These are phyloP conservation scores for Uncinocarpus reesii DNA, from an alignment of 2,329 filamentous ascomycete species.

Conservation along the genomic window DNA sequence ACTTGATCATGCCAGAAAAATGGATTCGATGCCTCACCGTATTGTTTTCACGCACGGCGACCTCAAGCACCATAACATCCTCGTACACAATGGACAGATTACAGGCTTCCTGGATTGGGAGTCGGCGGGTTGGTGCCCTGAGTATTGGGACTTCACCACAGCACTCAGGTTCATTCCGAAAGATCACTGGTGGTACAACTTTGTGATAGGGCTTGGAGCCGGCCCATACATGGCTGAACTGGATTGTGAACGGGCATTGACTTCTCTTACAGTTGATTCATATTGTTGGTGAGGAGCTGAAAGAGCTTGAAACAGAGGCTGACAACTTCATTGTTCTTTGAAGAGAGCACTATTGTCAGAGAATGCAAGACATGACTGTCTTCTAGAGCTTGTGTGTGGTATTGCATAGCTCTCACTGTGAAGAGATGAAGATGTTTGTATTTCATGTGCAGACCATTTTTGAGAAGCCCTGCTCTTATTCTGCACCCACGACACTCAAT, in stretches of 20 bases:
- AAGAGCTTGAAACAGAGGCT: too few relatives aligned
- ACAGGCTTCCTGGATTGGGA: slow-evolving; percentile 34
- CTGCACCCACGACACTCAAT: too few relatives aligned
- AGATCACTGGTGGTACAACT: slow-evolving; percentile 8
- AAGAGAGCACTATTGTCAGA: too few relatives aligned
- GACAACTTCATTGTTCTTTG: too few relatives aligned
- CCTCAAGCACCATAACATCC: slow-evolving; percentile 26
- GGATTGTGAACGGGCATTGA: slow-evolving; percentile 9
- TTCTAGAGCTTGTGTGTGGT: too few relatives aligned
- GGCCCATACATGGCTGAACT: slow-evolving; percentile 1
- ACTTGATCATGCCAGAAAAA: slow-evolving; percentile 20
- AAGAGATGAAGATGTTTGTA: too few relatives aligned
- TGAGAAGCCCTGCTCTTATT: too few relatives aligned
- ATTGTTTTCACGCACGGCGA: slow-evolving; percentile 26
- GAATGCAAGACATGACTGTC: too few relatives aligned
- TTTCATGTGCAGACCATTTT: too few relatives aligned
- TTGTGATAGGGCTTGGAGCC: slow-evolving; percentile 7
- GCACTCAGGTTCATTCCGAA: slow-evolving; percentile 1
- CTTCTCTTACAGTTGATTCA: slow-evolving; percentile 1
- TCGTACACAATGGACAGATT: slow-evolving; percentile 21
- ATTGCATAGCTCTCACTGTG: too few relatives aligned
- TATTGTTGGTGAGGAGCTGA: slow-evolving; percentile 8
- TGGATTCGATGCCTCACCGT: slow-evolving; percentile 8
- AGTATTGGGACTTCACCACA: neutral
- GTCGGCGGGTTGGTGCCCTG: slow-evolving; percentile 32